Base-by-base conservation (phyloP, 2,329 filamentous ascomycete genomes). In the Xylaria sp. region DNA sequence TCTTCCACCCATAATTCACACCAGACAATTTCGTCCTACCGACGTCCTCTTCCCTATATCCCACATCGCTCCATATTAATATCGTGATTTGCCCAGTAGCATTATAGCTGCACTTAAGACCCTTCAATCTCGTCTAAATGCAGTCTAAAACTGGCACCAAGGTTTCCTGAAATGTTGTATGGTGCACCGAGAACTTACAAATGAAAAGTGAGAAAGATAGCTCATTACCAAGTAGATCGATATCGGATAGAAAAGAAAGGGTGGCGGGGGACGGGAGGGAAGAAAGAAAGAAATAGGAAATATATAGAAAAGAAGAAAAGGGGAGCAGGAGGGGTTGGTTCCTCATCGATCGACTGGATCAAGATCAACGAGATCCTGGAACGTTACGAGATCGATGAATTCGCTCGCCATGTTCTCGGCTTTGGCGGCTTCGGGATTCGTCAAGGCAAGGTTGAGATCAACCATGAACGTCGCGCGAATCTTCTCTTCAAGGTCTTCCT, bases 391-490 rank as follows among this genome's bases (percentile, higher is more conserved):
- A 10, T 77, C 76, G 34, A 79, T 78, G 52, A 82, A 82, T 23
- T 75, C 73, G 0, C 58, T 68, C 0, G 81, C 80, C 23, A 82
- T 54, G 7, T 72, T 79, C 65, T 82, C 80, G 13, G 77, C 78
- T 15, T 61, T 78, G 5, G 80, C 81, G 12, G 74, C 75, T 18
- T 75, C 75, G 2, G 80, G 80, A 23, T 82, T 73, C 9, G 73
- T 78, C 65, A 80, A 69, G 6, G 79, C 80, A n/a, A 82, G 67
- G 18, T 79, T 75, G 56, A 81, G 70, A 61, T 83, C 80, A 2
- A 76, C 73, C 79, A 82, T 80, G 64, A 83, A 80, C 0, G 79
- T 78, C 3, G 77, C 81, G 1, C 78, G 73, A 9, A 82, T 76
- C 2, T 75, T 71, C 0, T 73, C 76, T 6, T 73, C 63, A 2